Conservation (phyloP, 2,329 filamentous ascomycete genomes). For the Trichoderma pleuroti region DNA sequence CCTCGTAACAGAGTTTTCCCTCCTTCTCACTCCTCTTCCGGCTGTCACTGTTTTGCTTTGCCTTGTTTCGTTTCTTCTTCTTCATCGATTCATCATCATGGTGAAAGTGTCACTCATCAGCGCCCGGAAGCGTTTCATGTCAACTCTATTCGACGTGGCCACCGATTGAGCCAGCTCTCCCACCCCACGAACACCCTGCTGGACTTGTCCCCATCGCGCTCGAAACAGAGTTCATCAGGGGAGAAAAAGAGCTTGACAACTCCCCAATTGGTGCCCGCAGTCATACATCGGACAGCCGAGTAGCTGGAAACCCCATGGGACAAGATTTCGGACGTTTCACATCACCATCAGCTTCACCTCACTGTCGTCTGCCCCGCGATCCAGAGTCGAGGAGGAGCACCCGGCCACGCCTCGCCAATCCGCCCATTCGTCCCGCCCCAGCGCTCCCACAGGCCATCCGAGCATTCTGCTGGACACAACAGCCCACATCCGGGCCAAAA, state of each 20-base stretch:
- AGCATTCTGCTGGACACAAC: neutral
- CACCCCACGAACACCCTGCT: neutral
- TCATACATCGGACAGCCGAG: neutral
- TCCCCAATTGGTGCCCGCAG: neutral
- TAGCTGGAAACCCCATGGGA: neutral
- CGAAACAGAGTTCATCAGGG: neutral
- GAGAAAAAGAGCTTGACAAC: neutral
- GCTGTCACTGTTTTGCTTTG: neutral
- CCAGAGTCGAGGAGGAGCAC: neutral
- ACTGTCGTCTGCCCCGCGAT: neutral
- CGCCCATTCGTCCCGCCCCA: neutral
- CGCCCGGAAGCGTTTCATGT: neutral
- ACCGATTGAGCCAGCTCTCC: neutral
- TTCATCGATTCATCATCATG: neutral
- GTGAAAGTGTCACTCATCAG: neutral
- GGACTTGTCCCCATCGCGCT: neutral
- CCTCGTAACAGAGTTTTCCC: neutral
- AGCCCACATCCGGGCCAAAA: constrained; percentile 9
- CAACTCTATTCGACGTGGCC: neutral
- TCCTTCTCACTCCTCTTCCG: neutral
- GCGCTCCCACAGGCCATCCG: neutral
- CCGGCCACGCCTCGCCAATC: neutral
- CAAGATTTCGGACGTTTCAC: neutral
- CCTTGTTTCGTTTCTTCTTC: too few relatives aligned
- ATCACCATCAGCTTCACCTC: neutral